Evolutionary conservation across 768 basidiomycete genomes (phyloP), one percentile per base, ranked within the genome.

Genomic region (button mushroom (Agaricus bisporus)): DNA sequence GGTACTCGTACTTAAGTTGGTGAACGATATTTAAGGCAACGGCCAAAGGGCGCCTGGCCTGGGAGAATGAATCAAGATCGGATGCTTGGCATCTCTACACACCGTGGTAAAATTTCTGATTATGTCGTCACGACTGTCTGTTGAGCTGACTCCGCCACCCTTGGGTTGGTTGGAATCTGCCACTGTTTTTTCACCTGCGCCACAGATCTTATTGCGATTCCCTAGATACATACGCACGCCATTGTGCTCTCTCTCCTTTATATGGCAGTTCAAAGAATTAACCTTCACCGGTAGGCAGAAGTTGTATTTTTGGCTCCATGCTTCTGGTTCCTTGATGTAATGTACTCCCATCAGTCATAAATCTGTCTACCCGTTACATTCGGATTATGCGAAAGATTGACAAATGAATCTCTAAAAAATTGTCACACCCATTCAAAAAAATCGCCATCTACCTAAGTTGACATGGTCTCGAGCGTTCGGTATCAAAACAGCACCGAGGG

Each of bases 311-410:
- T 54, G 46, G 45, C 45, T 54, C 52, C 38, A 41, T 47, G 28
- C 28, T 45, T n/a, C 38, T 44, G 52, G 45, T 54, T 47, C 52
- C 52, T 54, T 54, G 52, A 54, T 54, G 51, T 26, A 29, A 14
- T n/a, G 35, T 14, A 25, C 35, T 54, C 25, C 38, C 52, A 54
- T 54, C 52, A 54, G 12, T 54, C 38, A 42, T 39, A 41, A 52
- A 45, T 26, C 38, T 47, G 39, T 54, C 42, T 14, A 5, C 39
- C 53, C 53, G 53, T 29, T 48, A 39, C 46, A 28, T 42, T 54
- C 53, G 53, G 53, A 54, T 48, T 48, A 54, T 54, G 53, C 28
- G 42, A 54, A 42, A 42, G 52, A 53, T 41, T 54, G 45, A 47
- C 52, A 47, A 45, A 41, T 41, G 45, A 48, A 41, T 48, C 37